Evolutionary conservation across 2,329 filamentous ascomycete genomes (phyloP), one percentile per base, ranked within the genome.

Genomic region (Fusarium luffae): DNA sequence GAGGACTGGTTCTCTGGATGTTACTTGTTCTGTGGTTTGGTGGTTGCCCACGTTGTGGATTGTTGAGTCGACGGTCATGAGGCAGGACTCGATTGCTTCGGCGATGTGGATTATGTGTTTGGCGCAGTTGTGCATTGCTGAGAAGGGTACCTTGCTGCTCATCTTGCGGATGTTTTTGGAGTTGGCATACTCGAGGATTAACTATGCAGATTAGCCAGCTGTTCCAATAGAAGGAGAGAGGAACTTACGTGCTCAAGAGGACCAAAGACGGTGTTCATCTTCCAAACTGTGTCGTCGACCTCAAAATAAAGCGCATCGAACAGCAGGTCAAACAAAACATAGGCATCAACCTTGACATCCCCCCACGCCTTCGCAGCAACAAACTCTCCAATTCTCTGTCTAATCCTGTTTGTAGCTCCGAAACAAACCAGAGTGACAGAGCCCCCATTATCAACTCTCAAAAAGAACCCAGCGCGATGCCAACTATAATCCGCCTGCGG

Each of bases 31-130:
- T 3, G 43, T 13, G 7, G 62, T 56, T 7, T 63, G 42, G 5
- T 65, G 56, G 7, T 59, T 68, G 4, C 66, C 61, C 4, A 73
- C 58, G 5, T 70, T 66, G 25, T 56, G 48, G 0, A 69, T 32
- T 18, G 70, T 74, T 30, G 59, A 56, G 10, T 77, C 74, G 0
- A 74, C 69, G 7, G 75, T 54, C 72, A 77, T 51, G 13, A 76
- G 25, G 21, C 70, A 76, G 0, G 75, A 74, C 12, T 76, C 74
- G 9, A 77, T 71, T 18, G 74, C 75, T 32, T 77, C 75, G n/a
- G 66, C 64, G 4, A 77, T 69, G 43, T 76, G 72, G 3, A 76
- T 71, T n/a, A 76, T 75, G 43, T 77, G 75, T 49, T 77, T 77
- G 56, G 71, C 70, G 40, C 75, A 76, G 49, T 75, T 75, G 57